Percentiles rank a stretch among this genome's conserved stretches.
Conservation (phyloP, 2,329 filamentous ascomycete species). For the Emmonsia crescens region DNA sequence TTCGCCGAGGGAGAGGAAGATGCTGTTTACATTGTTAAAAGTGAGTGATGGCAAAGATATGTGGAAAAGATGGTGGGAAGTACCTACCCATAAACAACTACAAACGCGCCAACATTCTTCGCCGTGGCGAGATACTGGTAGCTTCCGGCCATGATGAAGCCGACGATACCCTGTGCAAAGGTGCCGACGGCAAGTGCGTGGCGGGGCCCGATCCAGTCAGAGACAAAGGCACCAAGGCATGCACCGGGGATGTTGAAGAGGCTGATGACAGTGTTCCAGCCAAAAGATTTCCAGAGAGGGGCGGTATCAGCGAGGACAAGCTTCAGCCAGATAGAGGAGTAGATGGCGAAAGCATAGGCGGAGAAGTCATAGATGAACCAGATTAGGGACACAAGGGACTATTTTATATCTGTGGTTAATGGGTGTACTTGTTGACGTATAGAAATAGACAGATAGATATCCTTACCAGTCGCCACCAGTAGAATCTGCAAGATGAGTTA, state of each 20-base stretch:
- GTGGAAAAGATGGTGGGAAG: background rate
- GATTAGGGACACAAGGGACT: conserved; percentile 55
- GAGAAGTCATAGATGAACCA: conserved; percentile 90
- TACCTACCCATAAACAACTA: conserved; percentile 58
- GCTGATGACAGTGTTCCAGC: conserved; percentile 83
- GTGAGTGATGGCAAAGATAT: background rate
- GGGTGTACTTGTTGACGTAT: conserved; percentile 1
- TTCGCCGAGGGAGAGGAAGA: conserved; percentile 69
- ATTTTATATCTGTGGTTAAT: background rate
- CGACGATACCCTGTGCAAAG: conserved; percentile 60
- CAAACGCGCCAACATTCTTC: conserved; percentile 60
- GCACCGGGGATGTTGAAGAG: conserved; percentile 82
- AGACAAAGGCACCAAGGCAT: conserved; percentile 62
- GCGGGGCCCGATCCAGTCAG: conserved; percentile 69
- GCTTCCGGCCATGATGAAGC: conserved; percentile 78
- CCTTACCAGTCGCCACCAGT: conserved; percentile 56
- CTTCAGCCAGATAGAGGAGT: conserved; percentile 51
- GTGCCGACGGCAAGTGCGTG: conserved; percentile 64
- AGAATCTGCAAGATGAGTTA: conserved; percentile 46
- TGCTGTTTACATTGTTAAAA: conserved; percentile 22
- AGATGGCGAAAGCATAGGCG: conserved; percentile 75
- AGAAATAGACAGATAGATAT: background rate
- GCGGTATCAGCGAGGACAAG: conserved; percentile 52
- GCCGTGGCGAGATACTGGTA: conserved; percentile 60
- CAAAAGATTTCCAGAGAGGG: conserved; percentile 66